Evolutionary conservation across 768 basidiomycete genomes (phyloP).

Genomic region (Phylloporus sp.): DNA sequence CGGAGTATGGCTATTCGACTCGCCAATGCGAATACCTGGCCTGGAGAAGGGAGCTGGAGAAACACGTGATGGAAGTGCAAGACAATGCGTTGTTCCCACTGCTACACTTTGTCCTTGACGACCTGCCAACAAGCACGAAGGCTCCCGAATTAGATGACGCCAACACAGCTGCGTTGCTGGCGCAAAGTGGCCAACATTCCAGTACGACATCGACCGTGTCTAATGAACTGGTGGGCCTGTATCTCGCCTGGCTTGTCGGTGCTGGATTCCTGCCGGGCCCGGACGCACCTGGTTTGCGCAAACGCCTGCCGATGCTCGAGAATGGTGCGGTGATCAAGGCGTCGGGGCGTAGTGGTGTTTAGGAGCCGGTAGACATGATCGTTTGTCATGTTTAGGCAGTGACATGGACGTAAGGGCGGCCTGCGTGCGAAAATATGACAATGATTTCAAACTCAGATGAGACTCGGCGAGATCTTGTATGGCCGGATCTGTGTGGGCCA

Average conservation of each 20-base stretch:
- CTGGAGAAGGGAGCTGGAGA: constrained; percentile 90
- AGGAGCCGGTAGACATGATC: constrained; percentile 11
- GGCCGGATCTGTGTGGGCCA: not conserved
- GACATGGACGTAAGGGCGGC: not conserved
- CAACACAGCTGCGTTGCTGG: constrained; percentile 63
- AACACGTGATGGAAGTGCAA: constrained; percentile 89
- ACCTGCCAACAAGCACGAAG: constrained; percentile 94
- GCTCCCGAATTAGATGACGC: constrained; percentile 84
- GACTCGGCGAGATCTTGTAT: not conserved
- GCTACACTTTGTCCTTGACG: constrained; percentile 95
- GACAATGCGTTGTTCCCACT: constrained; percentile 98
- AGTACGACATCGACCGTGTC: constrained; percentile 56
- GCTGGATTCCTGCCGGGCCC: constrained; percentile 76
- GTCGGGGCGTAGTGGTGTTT: constrained; percentile 62
- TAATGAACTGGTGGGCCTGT: constrained; percentile 73
- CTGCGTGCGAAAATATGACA: too few species aligned
- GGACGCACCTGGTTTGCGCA: constrained; percentile 32
- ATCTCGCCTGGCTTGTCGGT: constrained; percentile 87
- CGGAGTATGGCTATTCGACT: constrained; percentile 75
- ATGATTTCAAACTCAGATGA: not conserved
- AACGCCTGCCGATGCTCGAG: constrained; percentile 45
- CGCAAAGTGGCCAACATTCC: constrained; percentile 40
- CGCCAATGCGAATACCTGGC: constrained; percentile 80
- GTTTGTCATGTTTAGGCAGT: not conserved
- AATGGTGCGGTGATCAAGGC: constrained; percentile 46